These are phyloP conservation scores for Alternaria sp. DNA, from an alignment of 2,329 filamentous ascomycete species.

Conservation along the genomic window DNA sequence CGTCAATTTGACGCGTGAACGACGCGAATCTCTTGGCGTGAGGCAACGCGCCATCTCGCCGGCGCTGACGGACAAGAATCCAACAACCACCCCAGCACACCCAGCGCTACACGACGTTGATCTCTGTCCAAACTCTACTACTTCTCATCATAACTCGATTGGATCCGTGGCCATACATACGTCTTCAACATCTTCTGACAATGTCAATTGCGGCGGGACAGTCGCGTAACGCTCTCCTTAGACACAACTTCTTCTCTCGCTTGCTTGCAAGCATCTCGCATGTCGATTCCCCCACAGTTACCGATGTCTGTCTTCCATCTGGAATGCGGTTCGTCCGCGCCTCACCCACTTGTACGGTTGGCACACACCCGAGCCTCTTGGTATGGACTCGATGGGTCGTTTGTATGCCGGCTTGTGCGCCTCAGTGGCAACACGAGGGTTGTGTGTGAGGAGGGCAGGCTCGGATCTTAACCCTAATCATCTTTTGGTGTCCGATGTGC, in stretches of 20 bases:
- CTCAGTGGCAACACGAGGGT: slow-evolving; percentile 45
- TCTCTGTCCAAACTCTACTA: slow-evolving; percentile 5
- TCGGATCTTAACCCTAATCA: slow-evolving; percentile 99
- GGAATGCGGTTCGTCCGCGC: slow-evolving; percentile 62
- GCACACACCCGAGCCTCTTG: slow-evolving; percentile 69
- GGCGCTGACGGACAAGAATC: not conserved
- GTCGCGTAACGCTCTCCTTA: slow-evolving; percentile 31
- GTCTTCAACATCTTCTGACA: slow-evolving; percentile 32
- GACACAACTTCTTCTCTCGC: slow-evolving; percentile 44
- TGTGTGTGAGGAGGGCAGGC: slow-evolving; percentile 65
- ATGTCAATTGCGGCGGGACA: slow-evolving; percentile 39
- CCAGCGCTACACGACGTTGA: slow-evolving; percentile 23
- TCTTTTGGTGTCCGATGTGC: slow-evolving; percentile 69
- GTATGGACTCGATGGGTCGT: slow-evolving; percentile 63
- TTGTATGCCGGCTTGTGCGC: slow-evolving; percentile 45
- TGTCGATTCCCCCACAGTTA: slow-evolving; percentile 81
- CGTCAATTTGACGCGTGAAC: slow-evolving; percentile 18
- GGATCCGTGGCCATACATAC: slow-evolving; percentile 23
- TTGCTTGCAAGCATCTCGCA: slow-evolving; percentile 59
- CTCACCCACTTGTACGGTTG: slow-evolving; percentile 47
- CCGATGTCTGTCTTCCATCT: slow-evolving; percentile 73
- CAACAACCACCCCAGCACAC: slow-evolving; percentile 27
- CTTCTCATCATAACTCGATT: slow-evolving; percentile 11
- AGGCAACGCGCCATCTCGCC: slow-evolving; percentile 22
- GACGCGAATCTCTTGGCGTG: slow-evolving; percentile 6